Evolutionary conservation across 345 rosid genomes (phyloP).

Genomic region (Chamaenerion angustifolium): DNA sequence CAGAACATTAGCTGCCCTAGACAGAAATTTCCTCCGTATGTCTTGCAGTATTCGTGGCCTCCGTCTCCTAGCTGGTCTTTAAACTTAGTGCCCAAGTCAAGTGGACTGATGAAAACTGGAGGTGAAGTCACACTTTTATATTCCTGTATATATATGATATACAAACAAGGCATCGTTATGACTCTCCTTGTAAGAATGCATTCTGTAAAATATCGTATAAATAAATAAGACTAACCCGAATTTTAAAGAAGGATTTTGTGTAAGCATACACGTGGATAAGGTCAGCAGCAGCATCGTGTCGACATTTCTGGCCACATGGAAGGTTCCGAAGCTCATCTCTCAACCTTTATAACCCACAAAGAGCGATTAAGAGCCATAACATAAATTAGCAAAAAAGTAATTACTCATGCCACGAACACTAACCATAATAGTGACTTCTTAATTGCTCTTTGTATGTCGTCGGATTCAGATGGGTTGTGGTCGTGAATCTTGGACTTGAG

Average conservation of each 20-base stretch:
- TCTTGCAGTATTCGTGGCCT: constrained; percentile 63
- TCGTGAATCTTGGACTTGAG: constrained; percentile 56
- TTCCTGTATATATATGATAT: constrained; percentile 48
- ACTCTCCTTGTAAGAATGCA: too few species aligned
- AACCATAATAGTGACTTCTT: constrained; percentile 86
- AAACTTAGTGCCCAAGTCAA: constrained; percentile 82
- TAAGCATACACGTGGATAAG: constrained; percentile 85
- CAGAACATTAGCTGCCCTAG: constrained; percentile 91
- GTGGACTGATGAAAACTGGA: constrained; percentile 78
- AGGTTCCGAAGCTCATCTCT: constrained; percentile 84
- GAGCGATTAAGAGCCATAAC: background rate
- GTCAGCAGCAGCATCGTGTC: constrained; percentile 99
- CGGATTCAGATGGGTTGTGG: constrained; percentile 60
- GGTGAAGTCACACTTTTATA: constrained; percentile 69
- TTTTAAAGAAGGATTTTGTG: constrained; percentile 66
- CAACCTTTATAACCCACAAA: constrained; percentile 38
- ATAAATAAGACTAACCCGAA: constrained; percentile 40
- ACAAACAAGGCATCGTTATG: background rate
- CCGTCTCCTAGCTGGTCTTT: constrained; percentile 61
- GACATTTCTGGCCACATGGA: constrained; percentile 82
- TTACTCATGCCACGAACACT: too few species aligned
- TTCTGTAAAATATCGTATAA: background rate
- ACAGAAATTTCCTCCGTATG: constrained; percentile 88
- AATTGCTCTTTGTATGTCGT: constrained; percentile 51
- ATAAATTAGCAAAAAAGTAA: background rate